phyloP scores from a whole-genome alignment of 2,329 filamentous ascomycete species.

The Davidsoniella eucalypti region DNA sequence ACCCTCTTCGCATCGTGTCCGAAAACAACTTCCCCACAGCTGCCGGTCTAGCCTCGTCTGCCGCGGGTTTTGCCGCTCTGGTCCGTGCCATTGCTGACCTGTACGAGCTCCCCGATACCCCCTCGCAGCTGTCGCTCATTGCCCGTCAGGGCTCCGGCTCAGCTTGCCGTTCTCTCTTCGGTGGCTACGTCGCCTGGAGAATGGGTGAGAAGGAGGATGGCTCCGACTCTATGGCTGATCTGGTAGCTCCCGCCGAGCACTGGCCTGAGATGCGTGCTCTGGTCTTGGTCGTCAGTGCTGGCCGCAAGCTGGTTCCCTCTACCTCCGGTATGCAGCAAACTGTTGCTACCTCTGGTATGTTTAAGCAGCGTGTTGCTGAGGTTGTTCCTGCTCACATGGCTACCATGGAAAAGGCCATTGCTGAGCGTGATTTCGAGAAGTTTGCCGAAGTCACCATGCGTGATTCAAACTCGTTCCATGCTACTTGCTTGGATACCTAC shows the following conservation, averaged over 20 bases:
- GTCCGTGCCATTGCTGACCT: conserved; percentile 82
- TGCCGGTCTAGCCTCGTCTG: conserved; percentile 65
- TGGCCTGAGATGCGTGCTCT: conserved; percentile 93
- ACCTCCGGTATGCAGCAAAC: conserved; percentile 96
- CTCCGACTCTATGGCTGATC: conserved; percentile 70
- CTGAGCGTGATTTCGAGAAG: conserved; percentile 59
- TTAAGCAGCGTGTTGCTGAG: conserved; percentile 54
- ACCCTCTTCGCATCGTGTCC: conserved; percentile 72
- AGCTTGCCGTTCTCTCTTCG: conserved; percentile 83
- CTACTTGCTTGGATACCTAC: conserved; percentile 83
- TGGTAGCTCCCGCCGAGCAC: conserved; percentile 75
- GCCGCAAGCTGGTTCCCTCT: conserved; percentile 88
- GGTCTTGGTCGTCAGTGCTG: conserved; percentile 78
- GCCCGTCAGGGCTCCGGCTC: conserved; percentile 89
- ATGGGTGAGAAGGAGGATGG: conserved; percentile 63
- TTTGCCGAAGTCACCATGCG: conserved; percentile 91
- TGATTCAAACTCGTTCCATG: conserved; percentile 95
- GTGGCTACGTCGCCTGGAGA: conserved; percentile 92
- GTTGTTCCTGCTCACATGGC: conserved; percentile 75
- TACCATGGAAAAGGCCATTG: conserved; percentile 69
- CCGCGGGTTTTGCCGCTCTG: conserved; percentile 51
- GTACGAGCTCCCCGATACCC: conserved; percentile 67
- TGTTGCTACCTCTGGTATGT: conserved; percentile 77
- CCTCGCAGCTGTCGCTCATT: conserved; percentile 72
- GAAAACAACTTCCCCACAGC: conserved; percentile 99